Percentiles rank a stretch among this genome's conserved stretches.
Evolutionary conservation across 2,329 filamentous ascomycete genomes (phyloP).

Genomic region (Neodidymelliopsis sp.): DNA sequence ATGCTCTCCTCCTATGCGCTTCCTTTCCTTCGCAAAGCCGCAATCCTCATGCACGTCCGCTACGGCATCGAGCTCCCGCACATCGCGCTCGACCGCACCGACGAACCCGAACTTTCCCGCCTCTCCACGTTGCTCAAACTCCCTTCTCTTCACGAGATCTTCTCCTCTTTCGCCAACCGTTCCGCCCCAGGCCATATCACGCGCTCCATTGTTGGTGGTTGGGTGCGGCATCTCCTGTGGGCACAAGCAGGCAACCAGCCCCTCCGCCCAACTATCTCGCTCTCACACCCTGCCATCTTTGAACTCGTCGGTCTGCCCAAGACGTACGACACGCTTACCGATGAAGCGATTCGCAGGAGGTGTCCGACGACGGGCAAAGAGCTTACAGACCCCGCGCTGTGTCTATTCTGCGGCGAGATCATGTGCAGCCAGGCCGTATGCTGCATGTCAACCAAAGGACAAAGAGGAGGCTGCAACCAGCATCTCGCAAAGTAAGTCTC

Average conservation of each 20-base stretch:
- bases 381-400: slow-evolving; percentile 87
- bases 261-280: slow-evolving; percentile 54
- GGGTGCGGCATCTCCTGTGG: slow-evolving; percentile 72
- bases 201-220: slow-evolving; percentile 66
- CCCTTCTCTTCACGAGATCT: slow-evolving; percentile 81
- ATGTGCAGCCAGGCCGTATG: slow-evolving; percentile 95
- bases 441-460: slow-evolving; percentile 72
- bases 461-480: slow-evolving; percentile 74
- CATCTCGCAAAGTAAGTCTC: slow-evolving; percentile 80
- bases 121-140: slow-evolving; percentile 78
- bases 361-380: slow-evolving; percentile 94
- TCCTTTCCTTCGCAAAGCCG: slow-evolving; percentile 85
- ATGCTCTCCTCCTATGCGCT: slow-evolving; percentile 81
- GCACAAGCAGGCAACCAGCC: slow-evolving; percentile 49
- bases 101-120: slow-evolving; percentile 80
- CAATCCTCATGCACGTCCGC: slow-evolving; percentile 84
- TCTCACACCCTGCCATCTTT: slow-evolving; percentile 88
- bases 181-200: slow-evolving; percentile 47
- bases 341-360: slow-evolving; percentile 82
- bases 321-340: slow-evolving; percentile 90
- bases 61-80: slow-evolving; percentile 88
- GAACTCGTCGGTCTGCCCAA: slow-evolving; percentile 91
- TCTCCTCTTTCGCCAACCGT: slow-evolving; percentile 61
- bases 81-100: slow-evolving; percentile 61
- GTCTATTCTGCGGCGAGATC: slow-evolving; percentile 94